Evolutionary conservation across 2,329 filamentous ascomycete genomes (phyloP).

Genomic region (Ilyonectria sp.): DNA sequence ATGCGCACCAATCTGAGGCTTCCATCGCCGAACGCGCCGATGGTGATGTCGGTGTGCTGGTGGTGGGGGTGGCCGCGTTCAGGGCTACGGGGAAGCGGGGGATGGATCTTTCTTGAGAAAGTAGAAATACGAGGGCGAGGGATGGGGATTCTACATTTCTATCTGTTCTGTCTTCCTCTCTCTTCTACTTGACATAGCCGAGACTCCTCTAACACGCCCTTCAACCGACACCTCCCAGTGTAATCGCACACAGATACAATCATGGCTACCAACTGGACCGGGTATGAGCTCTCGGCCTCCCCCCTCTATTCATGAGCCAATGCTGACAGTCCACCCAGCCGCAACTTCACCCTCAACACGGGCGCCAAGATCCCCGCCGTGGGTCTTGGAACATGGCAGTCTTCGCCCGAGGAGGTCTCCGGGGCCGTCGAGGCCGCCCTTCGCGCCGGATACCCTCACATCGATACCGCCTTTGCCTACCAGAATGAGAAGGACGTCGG

Average conservation of each 20-base stretch:
- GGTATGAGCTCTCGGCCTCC: slow-evolving; percentile 9
- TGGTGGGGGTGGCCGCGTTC: slow-evolving; percentile 16
- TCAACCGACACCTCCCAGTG: background rate
- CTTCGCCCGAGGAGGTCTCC: slow-evolving; percentile 76
- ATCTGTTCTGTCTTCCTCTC: slow-evolving; percentile 9
- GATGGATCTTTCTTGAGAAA: slow-evolving; percentile 10
- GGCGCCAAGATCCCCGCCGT: slow-evolving; percentile 84
- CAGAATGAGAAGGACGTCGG: slow-evolving; percentile 82
- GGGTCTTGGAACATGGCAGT: slow-evolving; percentile 87
- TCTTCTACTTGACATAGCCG: slow-evolving; percentile 2
- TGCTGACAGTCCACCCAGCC: slow-evolving; percentile 30
- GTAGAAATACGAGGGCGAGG: slow-evolving; percentile 25
- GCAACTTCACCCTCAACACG: slow-evolving; percentile 78
- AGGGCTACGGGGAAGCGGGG: slow-evolving; percentile 19
- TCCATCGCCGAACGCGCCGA: slow-evolving; percentile 12
- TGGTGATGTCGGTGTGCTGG: slow-evolving; percentile 11
- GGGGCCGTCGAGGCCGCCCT: slow-evolving; percentile 81
- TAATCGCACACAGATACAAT: slow-evolving; percentile 13
- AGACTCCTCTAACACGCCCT: background rate
- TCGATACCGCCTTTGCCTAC: slow-evolving; percentile 84
- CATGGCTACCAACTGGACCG: slow-evolving; percentile 34
- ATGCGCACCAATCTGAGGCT: slow-evolving; percentile 36
- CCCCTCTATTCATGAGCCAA: background rate
- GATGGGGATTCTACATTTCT: slow-evolving; percentile 14
- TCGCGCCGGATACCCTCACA: slow-evolving; percentile 79